A percentile compares a stretch with the other conserved stretches of the same genome.
Evolutionary conservation across 768 basidiomycete species (phyloP).

Genomic region (Pleurotus tuber-regium): DNA sequence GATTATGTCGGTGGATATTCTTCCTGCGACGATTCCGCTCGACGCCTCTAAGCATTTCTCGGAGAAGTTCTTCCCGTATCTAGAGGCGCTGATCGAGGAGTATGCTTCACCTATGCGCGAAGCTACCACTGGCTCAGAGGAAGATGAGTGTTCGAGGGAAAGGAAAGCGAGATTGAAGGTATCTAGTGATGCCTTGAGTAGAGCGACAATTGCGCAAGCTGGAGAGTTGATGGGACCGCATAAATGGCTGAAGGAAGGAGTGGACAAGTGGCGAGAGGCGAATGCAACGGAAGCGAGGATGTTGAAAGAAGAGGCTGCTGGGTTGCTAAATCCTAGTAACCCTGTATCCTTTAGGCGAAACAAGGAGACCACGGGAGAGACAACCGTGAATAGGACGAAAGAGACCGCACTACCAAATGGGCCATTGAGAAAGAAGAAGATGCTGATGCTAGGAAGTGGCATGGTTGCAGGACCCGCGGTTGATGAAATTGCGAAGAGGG

Average conservation of each 20-base stretch:
- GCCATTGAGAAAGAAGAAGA: constrained; percentile 62
- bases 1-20: constrained; percentile 89
- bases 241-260: constrained; percentile 53
- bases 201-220: constrained; percentile 65
- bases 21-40: constrained; percentile 79
- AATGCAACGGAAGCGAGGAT: constrained; percentile 12
- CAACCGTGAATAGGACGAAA: not conserved
- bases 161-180: constrained; percentile 17
- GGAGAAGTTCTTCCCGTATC: constrained; percentile 59
- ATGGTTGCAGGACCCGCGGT: constrained; percentile 93
- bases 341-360: too few relatives aligned
- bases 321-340: not conserved
- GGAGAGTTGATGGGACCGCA: constrained; percentile 57
- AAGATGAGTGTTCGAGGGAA: too few relatives aligned
- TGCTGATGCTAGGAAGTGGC: constrained; percentile 88
- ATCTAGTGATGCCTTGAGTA: constrained; percentile 47
- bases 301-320: not conserved
- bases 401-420: too few relatives aligned
- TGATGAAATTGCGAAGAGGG: constrained; percentile 60
- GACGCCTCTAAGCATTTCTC: constrained; percentile 84
- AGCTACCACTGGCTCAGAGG: not conserved
- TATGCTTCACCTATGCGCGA: constrained; percentile 23
- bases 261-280: constrained; percentile 40
- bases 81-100: constrained; percentile 50
- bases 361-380: not conserved